These are phyloP conservation scores for Nicotiana benthamiana DNA, from an alignment of 257 asterid species.

Conservation along the genomic window DNA sequence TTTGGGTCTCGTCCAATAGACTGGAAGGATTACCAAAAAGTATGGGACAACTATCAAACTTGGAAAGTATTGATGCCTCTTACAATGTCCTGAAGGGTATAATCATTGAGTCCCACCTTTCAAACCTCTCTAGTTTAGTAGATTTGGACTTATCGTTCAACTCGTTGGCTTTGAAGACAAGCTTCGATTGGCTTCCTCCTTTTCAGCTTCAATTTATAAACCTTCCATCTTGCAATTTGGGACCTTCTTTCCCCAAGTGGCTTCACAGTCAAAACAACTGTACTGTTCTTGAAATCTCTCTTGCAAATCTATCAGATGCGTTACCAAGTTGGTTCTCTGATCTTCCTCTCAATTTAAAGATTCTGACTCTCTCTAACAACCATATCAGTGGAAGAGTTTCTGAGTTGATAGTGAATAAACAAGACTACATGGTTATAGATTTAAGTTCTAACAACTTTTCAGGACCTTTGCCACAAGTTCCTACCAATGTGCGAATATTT, in stretches of 20 bases:
- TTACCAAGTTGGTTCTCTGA: constrained; percentile 24
- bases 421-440: not conserved
- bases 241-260: constrained; percentile 31
- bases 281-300: constrained; percentile 16
- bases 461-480: constrained; percentile 6
- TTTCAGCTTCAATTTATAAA: constrained; percentile 2
- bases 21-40: constrained; percentile 7
- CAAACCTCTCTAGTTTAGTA: constrained; percentile 9
- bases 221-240: constrained; percentile 14
- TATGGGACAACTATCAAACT: constrained; percentile 8
- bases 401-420: not conserved
- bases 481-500: not conserved
- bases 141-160: constrained; percentile 10
- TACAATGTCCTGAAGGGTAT: constrained; percentile 16
- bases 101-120: constrained; percentile 11
- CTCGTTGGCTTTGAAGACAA: constrained; percentile 3
- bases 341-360: not conserved
- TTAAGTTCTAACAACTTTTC: constrained; percentile 19
- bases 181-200: constrained; percentile 21
- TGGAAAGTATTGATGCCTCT: not conserved
- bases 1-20: not conserved
- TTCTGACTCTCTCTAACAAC: constrained; percentile 28
- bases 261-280: constrained; percentile 11
- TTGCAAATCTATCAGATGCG: constrained; percentile 12
- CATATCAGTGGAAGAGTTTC: constrained; percentile 21